These are phyloP conservation scores for Helianthus tuberosus DNA, from an alignment of 129 eudicot genomes.

Conservation along the genomic window DNA sequence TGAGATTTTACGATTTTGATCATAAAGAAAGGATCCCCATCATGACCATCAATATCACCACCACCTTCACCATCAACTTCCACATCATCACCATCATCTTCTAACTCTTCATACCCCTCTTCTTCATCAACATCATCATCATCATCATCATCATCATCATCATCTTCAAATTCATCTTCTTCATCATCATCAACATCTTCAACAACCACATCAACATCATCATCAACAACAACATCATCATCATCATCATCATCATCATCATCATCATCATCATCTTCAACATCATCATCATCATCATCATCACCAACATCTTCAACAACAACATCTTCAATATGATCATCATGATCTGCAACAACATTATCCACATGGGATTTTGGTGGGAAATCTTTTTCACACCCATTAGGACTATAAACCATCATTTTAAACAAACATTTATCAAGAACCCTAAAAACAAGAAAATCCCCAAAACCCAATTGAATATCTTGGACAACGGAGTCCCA, in stretches of 20 bases:
- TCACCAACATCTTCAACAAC: too few relatives aligned
- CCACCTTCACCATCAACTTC: neutral
- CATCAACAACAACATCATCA: neutral
- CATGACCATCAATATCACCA: conserved; percentile 1
- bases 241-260: too few relatives aligned
- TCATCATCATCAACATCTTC: neutral
- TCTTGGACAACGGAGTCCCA: conserved; percentile 24
- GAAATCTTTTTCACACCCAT: conserved; percentile 18
- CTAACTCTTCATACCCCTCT: neutral
- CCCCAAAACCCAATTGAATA: conserved; percentile 26
- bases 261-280: neutral
- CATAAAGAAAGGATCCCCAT: conserved; percentile 14
- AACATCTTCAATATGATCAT: too few relatives aligned
- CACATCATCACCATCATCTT: conserved; percentile 14
- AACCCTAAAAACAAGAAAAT: conserved; percentile 24
- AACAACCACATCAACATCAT: neutral
- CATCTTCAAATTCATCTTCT: conserved; percentile 7
- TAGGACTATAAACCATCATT: conserved; percentile 13
- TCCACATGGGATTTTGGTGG: neutral
- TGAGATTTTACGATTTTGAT: neutral
- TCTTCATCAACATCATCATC: neutral
- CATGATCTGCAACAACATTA: neutral
- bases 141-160: neutral
- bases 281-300: too few relatives aligned
- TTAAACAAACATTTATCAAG: conserved; percentile 7